Conservation (phyloP, 2,329 filamentous ascomycete species). For the Scorias spongiosa region DNA sequence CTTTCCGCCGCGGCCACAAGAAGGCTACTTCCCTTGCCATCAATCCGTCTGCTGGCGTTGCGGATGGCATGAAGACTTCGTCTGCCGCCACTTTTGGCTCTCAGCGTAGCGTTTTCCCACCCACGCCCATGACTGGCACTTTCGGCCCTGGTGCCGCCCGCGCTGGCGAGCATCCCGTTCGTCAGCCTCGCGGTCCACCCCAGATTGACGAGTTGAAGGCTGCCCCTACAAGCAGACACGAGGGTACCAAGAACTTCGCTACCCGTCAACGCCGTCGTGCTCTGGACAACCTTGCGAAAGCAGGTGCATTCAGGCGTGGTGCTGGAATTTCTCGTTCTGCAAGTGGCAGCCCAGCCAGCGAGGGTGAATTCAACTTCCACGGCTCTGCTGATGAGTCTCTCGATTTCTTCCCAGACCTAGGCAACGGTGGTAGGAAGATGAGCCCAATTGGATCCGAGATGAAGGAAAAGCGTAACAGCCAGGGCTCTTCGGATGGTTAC, state of each 20-base stretch:
- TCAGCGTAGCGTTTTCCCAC: constrained; percentile 42
- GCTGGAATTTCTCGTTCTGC: constrained; percentile 48
- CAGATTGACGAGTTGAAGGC: constrained; percentile 77
- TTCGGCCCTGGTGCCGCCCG: constrained; percentile 89
- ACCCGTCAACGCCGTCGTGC: constrained; percentile 83
- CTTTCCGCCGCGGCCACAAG: constrained; percentile 87
- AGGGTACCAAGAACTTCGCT: constrained; percentile 95
- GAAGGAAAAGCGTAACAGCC: constrained; percentile 22
- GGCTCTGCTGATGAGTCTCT: constrained; percentile 10
- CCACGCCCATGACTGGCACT: constrained; percentile 64
- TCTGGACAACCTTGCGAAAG: constrained; percentile 79
- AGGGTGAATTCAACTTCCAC: constrained; percentile 54
- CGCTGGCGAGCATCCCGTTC: constrained; percentile 83
- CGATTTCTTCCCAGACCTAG: not conserved
- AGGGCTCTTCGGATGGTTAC: constrained; percentile 20
- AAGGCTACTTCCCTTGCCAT: constrained; percentile 59
- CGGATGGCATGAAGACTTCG: constrained; percentile 57
- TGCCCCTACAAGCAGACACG: constrained; percentile 81
- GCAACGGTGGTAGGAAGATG: constrained; percentile 15
- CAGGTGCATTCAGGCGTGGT: constrained; percentile 65
- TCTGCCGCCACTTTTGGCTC: constrained; percentile 32
- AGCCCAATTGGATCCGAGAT: constrained; percentile 24
- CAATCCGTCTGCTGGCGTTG: constrained; percentile 41
- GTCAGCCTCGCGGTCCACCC: constrained; percentile 85
- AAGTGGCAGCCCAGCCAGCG: constrained; percentile 60